Evolutionary conservation across 73 alveolate genomes (phyloP).

Genomic region (Paramecium sexaurelia): DNA sequence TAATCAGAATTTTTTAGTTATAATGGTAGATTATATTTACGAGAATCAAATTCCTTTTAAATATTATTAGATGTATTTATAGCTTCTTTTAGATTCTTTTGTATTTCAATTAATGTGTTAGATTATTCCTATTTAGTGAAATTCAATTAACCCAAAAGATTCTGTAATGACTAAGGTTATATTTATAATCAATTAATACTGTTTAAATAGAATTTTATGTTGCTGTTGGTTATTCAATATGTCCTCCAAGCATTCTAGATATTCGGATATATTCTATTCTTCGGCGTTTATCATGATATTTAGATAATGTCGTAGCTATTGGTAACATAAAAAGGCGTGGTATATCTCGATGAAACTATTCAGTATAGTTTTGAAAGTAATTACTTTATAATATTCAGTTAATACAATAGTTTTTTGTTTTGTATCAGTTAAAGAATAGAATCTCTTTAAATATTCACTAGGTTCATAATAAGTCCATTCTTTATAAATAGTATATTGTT

Average conservation of each 20-base stretch:
- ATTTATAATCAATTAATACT: not conserved
- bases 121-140: constrained; percentile 27
- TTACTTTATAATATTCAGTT: constrained; percentile 67
- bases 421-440: not conserved
- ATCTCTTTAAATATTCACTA: constrained; percentile 52
- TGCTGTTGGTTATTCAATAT: constrained; percentile 1
- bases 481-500: not conserved
- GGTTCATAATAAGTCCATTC: constrained; percentile 45
- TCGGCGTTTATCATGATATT: constrained; percentile 65
- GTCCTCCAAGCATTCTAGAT: constrained; percentile 59
- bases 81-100: constrained; percentile 36
- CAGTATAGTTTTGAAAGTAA: not conserved
- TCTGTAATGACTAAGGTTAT: constrained; percentile 8
- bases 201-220: constrained; percentile 35
- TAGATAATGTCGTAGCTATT: constrained; percentile 32
- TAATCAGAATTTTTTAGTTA: not conserved
- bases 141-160: constrained; percentile 36
- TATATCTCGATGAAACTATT: constrained; percentile 63
- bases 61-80: not conserved
- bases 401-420: constrained; percentile 33
- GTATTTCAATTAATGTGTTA: constrained; percentile 7
- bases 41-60: not conserved
- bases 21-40: not conserved
- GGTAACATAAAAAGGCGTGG: constrained; percentile 66
- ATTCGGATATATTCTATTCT: constrained; percentile 63